phyloP scores from a whole-genome alignment of 768 basidiomycete genomes.

The Rubroboletus satanas region DNA sequence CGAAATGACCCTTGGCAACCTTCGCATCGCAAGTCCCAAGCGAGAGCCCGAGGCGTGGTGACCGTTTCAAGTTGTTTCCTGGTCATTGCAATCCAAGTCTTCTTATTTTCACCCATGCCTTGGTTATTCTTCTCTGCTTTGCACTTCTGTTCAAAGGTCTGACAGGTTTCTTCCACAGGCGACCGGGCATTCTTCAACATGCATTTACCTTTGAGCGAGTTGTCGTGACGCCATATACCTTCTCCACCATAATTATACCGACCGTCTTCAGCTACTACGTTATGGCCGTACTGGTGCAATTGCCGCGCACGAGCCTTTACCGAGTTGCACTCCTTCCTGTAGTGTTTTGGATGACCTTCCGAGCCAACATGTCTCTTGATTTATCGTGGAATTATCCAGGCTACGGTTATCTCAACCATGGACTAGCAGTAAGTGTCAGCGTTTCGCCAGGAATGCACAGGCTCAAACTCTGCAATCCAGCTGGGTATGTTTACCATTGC shows the following conservation, averaged over 20 bases:
- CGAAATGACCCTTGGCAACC: no score
- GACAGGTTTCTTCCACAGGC: conserved; percentile 6
- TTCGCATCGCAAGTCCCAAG: no score
- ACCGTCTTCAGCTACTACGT: conserved; percentile 44
- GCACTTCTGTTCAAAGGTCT: background rate
- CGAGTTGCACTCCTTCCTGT: conserved; percentile 49
- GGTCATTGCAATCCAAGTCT: background rate
- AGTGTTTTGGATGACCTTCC: conserved; percentile 42
- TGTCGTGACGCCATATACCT: conserved; percentile 27
- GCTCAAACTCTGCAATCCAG: conserved; percentile 11
- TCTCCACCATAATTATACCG: conserved; percentile 38
- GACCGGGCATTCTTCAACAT: conserved; percentile 5
- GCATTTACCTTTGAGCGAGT: conserved; percentile 15
- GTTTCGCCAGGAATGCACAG: no score
- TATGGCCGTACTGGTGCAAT: conserved; percentile 51
- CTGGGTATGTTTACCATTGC: conserved; percentile 22
- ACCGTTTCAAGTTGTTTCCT: no score
- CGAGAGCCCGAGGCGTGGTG: no score
- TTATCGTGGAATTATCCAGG: conserved; percentile 16
- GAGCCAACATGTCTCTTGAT: conserved; percentile 32
- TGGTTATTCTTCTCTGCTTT: conserved; percentile 8
- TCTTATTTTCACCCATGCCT: conserved; percentile 1
- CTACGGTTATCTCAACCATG: conserved; percentile 20
- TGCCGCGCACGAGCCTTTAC: conserved; percentile 40
- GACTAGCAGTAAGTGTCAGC: conserved; percentile 15